Evolutionary conservation across 2,329 filamentous ascomycete species (phyloP), one percentile per base, ranked within the genome.

Genomic region (Arthrobotrys conoides): DNA sequence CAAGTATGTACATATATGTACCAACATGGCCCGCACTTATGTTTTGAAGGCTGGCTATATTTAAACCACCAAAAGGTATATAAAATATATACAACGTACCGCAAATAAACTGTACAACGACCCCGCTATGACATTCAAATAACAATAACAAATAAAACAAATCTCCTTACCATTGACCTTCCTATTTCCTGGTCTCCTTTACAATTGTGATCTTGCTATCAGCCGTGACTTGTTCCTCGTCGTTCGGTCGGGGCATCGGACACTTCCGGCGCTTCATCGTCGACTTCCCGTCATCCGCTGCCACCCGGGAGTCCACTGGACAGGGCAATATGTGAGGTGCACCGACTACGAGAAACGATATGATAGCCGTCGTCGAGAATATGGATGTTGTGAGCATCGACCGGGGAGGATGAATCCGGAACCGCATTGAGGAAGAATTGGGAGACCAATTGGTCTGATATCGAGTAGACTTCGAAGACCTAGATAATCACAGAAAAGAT

Each of bases 381-480:
- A 99, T 91, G 55, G 94, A 96, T 71, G 92, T 94, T 82, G 96
- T 99, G 86, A 93, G 93, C 82, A 93, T 91, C 81, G 95, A 98
- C 85, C 94, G 91, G 22, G 38, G 96, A 96, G 85, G 99, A 96
- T 49, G 99, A 90, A 85, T 95, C 87, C 48, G 90, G 92, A 83
- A 93, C 91, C 82, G 81, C 48, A 81, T 80, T 79, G 76, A 24
- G 9, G 57, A 16, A 27, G 36, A 24, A 41, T 55, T 22, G 30
- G 30, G 48, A 27, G 57, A 55, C 57, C 33, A 44, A 64, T 30
- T 57, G 72, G 66, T 24, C 49, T 61, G 10, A 49, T 51, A 41
- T 33, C 53, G 27, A 27, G 22, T n/a, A 49, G 24, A 27, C 48
- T 57, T 59, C 41, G 51, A 44, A 68, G n/a, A 55, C 22, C 53